Evolutionary conservation across 352 stramenopile species (phyloP), one percentile per base, ranked within the genome.

Genomic region (Detonula confervacea): DNA sequence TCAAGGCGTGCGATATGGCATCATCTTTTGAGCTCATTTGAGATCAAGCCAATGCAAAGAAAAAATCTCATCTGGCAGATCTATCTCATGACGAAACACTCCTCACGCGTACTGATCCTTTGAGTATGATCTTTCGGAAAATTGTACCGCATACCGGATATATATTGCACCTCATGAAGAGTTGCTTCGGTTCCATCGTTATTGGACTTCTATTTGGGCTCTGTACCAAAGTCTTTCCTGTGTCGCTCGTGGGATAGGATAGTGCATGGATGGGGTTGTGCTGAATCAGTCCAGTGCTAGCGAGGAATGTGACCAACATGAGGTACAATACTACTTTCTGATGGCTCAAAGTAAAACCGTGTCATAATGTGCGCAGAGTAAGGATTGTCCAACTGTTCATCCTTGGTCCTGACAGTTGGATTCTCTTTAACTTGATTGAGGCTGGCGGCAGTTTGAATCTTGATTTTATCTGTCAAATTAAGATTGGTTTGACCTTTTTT

Each of bases 381-480:
- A n/a, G 83, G 77, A 65, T 90, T 61, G 12, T 68, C 56, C 52
- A 76, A 44, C 62, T 90, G 82, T 49, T 92, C 82, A 44, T 80
- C 49, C 33, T 77, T 39, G 9, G 81, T 92, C 24, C 77, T 64
- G 46, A 83, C 39, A 24, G 71, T 64, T 42, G 46, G 35, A 61
- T 80, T 18, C 2, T 37, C 27, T 20, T 65, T 30, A 20, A 51
- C 33, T 27, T 61, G 1, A 33, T 81, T 84, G 6, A 73, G 73
- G 22, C 77, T 61, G 11, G 52, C 39, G 8, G 35, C 24, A 27
- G 65, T 77, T 35, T 46, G 35, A 11, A 68, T 8, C 29, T 54
- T 61, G 24, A 67, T 51, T 27, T 39, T 71, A 14, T 71, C 57
- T 37, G 55, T 71, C n/a, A 79, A 2, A 56, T 79, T 79, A 37